Base-by-base conservation (phyloP, 768 basidiomycete genomes). In the Gloeophyllum trabeum region DNA sequence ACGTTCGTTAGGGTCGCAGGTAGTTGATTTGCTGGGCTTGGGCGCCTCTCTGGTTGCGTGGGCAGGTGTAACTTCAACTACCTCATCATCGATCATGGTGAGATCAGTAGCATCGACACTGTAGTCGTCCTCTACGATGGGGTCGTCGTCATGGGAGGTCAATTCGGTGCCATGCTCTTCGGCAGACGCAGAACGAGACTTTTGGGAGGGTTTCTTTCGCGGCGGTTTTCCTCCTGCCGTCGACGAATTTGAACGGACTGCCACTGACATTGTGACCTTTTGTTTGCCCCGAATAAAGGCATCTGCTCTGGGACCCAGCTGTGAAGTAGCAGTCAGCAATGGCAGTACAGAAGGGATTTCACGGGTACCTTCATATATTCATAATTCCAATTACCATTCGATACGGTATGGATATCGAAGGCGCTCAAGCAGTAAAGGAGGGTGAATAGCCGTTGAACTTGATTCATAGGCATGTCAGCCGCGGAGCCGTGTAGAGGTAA, bases 401-500 rank as follows among this genome's bases (percentile, higher is more conserved):
- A 68, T 16, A 60, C 59, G 24, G 69, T 59, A n/a, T 71, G 66
- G 37, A 70, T 65, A 36, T 64, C 63, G 4, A 90, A 57, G 14
- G 72, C 64, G 4, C 75, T 67, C 43, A 73, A 59, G 21, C 64
- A 62, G 18, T 71, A 47, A 12, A 89, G 65, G 20, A 67, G 66
- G 48, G 71, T 69, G 50, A 90, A 67, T 45, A 88, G 64, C 6
- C 81, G 69, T 36, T 91, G 88, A 6, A 75, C 50, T 34, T 82
- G 67, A 26, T 74, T 72, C 4, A 64, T 61, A 2, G 65, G 57
- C 34, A 80, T 48, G 6, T 69, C 51, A 49, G 66, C 66, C 23
- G 76, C 76, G 2, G 65, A 65, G 1, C 81, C 89, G 49, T 74
- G 78, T 22, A 62, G 52, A 3, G 66, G 49, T 34, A 77, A 59